Percentiles rank a stretch among this genome's conserved stretches.
These are phyloP conservation scores for Globisporangium nodosum DNA, from an alignment of 352 stramenopile species.

Conservation along the genomic window DNA sequence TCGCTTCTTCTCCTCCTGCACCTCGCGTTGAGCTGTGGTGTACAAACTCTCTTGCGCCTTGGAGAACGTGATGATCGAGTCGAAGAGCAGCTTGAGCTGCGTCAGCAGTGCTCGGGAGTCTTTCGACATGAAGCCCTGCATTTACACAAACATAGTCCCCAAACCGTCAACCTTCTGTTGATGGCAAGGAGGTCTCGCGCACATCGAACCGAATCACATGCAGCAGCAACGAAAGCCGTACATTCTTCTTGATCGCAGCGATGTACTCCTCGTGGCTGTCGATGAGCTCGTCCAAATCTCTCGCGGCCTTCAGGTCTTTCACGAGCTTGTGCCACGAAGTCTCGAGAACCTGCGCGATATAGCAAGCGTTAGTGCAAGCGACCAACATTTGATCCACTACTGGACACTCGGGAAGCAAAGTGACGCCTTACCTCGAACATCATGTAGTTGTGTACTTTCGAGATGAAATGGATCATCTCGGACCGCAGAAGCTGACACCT, in stretches of 20 bases:
- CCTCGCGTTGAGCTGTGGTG: constrained; percentile 66
- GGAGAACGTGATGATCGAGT: constrained; percentile 79
- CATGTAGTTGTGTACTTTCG: constrained; percentile 97
- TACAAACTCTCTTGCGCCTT: constrained; percentile 81
- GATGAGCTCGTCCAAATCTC: constrained; percentile 95
- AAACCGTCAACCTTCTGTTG: neutral
- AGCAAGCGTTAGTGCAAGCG: neutral
- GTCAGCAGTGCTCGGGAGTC: constrained; percentile 63
- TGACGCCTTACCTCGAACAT: constrained; percentile 92
- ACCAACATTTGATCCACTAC: too few species aligned
- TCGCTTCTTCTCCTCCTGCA: constrained; percentile 49
- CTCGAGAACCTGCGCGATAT: constrained; percentile 67
- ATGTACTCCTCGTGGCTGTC: constrained; percentile 95
- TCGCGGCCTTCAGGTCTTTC: constrained; percentile 84
- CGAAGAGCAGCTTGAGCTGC: constrained; percentile 79
- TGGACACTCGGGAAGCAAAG: neutral
- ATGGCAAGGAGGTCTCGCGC: neutral
- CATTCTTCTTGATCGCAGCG: constrained; percentile 83
- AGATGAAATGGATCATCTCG: constrained; percentile 98
- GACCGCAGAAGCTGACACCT: constrained; percentile 93
- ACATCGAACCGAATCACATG: neutral
- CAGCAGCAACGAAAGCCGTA: constrained; percentile 16
- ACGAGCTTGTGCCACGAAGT: constrained; percentile 93
- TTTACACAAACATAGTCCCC: neutral
- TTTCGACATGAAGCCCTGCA: constrained; percentile 84